phyloP scores from a whole-genome alignment of 2,329 filamentous ascomycete genomes.

The Rhynchosporium secalis region DNA sequence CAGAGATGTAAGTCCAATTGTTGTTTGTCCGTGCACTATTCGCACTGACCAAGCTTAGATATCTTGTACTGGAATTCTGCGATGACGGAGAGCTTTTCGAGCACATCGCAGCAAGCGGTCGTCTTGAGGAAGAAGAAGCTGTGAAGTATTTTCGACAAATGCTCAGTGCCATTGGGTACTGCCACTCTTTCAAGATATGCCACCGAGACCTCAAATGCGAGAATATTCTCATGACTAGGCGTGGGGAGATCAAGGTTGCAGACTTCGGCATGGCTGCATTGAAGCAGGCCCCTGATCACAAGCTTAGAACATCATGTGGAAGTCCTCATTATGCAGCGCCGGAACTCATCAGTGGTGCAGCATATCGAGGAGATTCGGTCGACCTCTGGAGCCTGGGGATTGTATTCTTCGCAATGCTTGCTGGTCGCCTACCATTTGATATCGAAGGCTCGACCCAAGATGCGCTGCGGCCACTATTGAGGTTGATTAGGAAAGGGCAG shows the following conservation, averaged over 20 bases:
- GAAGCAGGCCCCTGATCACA: conserved; percentile 74
- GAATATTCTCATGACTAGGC: conserved; percentile 82
- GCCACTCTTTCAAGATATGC: conserved; percentile 91
- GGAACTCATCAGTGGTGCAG: conserved; percentile 75
- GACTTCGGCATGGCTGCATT: conserved; percentile 98
- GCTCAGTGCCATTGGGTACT: conserved; percentile 87
- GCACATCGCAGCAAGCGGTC: conserved; percentile 73
- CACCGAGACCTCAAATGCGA: conserved; percentile 96
- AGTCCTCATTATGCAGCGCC: conserved; percentile 97
- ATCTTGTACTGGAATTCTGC: conserved; percentile 91
- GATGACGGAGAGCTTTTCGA: conserved; percentile 72
- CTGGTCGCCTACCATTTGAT: conserved; percentile 82
- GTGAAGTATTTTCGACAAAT: conserved; percentile 90
- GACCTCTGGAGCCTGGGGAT: conserved; percentile 96
- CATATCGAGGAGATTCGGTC: conserved; percentile 80
- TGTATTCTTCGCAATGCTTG: conserved; percentile 84
- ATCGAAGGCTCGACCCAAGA: conserved; percentile 33
- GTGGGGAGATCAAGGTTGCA: conserved; percentile 83
- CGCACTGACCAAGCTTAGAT: conserved; percentile 52
- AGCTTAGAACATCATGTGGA: conserved; percentile 86
- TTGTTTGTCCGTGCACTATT: not conserved
- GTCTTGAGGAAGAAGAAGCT: conserved; percentile 76
- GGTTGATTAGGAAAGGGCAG: conserved; percentile 57
- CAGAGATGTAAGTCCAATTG: conserved; percentile 72
- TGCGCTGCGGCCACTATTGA: conserved; percentile 59